A percentile compares a stretch with the other conserved stretches of the same genome.
Conservation (phyloP, 345 rosid species). For the Firmiana major region DNA sequence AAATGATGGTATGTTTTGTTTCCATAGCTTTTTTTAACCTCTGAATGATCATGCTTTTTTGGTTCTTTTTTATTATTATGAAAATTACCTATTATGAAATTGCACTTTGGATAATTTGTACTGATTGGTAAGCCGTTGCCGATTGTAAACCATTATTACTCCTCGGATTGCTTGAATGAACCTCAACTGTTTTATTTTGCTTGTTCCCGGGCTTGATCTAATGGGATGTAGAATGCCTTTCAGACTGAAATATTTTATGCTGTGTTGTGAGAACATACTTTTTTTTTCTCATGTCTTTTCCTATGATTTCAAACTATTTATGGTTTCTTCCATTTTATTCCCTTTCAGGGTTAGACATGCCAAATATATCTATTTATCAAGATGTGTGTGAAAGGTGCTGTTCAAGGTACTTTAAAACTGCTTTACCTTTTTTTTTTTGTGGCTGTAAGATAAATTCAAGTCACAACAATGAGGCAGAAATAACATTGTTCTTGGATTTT, state of each 20-base stretch:
- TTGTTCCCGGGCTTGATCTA: background rate
- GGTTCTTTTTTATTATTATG: background rate
- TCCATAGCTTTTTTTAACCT: too few relatives aligned
- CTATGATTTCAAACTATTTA: background rate
- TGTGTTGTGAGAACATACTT: background rate
- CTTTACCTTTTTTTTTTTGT: background rate
- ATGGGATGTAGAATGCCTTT: background rate
- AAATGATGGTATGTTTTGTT: slow-evolving; percentile 46
- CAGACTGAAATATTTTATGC: background rate
- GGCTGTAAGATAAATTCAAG: background rate
- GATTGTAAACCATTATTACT: slow-evolving; percentile 43
- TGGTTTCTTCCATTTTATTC: background rate
- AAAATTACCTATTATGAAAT: background rate
- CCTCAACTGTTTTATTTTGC: background rate
- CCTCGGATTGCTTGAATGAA: slow-evolving; percentile 16
- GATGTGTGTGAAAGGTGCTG: background rate
- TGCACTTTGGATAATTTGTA: background rate
- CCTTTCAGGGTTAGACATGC: background rate
- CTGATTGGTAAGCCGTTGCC: slow-evolving; percentile 91
- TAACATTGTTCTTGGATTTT: background rate
- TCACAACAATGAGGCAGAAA: background rate
- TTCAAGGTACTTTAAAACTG: background rate
- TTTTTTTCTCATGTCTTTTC: background rate
- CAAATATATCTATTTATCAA: background rate
- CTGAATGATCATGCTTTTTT: background rate